These are phyloP conservation scores for Leccinum obscurum DNA, from an alignment of 768 basidiomycete species.

Conservation along the genomic window DNA sequence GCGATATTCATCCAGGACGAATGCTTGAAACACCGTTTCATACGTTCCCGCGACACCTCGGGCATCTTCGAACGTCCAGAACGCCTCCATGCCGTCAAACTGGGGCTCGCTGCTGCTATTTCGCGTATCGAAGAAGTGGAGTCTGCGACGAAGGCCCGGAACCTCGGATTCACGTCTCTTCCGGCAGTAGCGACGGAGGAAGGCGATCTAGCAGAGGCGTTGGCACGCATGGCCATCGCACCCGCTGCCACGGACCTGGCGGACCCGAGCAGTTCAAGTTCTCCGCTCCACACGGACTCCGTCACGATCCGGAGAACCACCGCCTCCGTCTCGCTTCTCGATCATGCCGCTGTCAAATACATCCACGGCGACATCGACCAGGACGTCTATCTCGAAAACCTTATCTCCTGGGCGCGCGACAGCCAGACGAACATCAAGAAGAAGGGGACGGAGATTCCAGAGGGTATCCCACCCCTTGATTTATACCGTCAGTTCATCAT, in stretches of 20 bases:
- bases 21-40: conserved; percentile 73
- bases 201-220: conserved; percentile 47
- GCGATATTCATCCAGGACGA: conserved; percentile 62
- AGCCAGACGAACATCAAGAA: conserved; percentile 60
- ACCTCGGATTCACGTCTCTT: not conserved
- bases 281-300: conserved; percentile 25
- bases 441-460: conserved; percentile 76
- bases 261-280: conserved; percentile 5
- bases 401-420: conserved; percentile 58
- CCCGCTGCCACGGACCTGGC: conserved; percentile 2
- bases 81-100: conserved; percentile 77
- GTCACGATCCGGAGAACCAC: conserved; percentile 54
- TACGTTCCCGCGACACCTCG: conserved; percentile 72
- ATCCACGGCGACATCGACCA: conserved; percentile 70
- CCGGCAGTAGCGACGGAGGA: conserved; percentile 36
- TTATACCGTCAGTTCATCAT: conserved; percentile 62
- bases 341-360: conserved; percentile 67
- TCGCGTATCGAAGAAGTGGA: conserved; percentile 59
- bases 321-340: conserved; percentile 54
- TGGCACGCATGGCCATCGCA: conserved; percentile 44
- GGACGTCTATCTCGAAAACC: conserved; percentile 64
- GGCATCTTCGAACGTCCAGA: conserved; percentile 90
- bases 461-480: conserved; percentile 71
- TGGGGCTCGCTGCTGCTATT: conserved; percentile 80
- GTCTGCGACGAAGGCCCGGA: not conserved